These are phyloP conservation scores for Pichia sp. DNA, from an alignment of 1,139 yeast genomes.

Conservation along the genomic window DNA sequence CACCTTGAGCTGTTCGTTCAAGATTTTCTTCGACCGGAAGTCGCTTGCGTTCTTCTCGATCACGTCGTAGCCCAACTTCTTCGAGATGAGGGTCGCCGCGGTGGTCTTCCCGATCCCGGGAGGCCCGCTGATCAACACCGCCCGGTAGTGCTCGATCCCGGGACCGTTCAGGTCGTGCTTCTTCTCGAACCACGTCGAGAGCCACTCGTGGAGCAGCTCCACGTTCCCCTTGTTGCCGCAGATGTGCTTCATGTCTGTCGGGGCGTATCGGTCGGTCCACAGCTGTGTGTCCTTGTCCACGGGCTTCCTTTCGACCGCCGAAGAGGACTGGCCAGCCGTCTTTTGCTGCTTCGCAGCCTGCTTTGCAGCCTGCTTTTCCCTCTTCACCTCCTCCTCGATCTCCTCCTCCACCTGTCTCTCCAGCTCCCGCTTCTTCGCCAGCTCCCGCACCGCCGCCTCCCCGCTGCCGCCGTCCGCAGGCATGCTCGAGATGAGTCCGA, in stretches of 20 bases:
- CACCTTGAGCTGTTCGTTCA: conserved; percentile 64
- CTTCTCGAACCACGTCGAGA: conserved; percentile 67
- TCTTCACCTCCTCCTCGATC: conserved; percentile 26
- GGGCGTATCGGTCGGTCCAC: conserved; percentile 96
- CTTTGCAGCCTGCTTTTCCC: conserved; percentile 12
- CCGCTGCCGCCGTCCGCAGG: conserved; percentile 93
- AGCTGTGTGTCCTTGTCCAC: conserved; percentile 51
- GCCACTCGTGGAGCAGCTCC: conserved; percentile 64
- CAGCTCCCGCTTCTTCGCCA: conserved; percentile 54
- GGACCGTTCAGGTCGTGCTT: conserved; percentile 45
- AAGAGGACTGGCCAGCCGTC: conserved; percentile 6
- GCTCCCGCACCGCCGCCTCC: conserved; percentile 68
- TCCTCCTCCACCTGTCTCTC: conserved; percentile 40
- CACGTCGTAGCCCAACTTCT: conserved; percentile 64
- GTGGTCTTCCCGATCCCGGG: conserved; percentile 85
- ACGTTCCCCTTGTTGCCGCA: conserved; percentile 89
- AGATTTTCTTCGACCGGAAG: conserved; percentile 75
- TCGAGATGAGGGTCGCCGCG: conserved; percentile 71
- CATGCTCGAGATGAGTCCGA: conserved; percentile 68
- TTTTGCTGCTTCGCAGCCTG: conserved; percentile 4
- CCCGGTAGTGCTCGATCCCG: conserved; percentile 50
- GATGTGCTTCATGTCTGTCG: conserved; percentile 65
- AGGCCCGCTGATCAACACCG: conserved; percentile 81
- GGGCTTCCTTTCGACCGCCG: conserved; percentile 13
- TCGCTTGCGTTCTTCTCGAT: conserved; percentile 84